Base-by-base conservation (phyloP, 495 filamentous ascomycete species). In the Penicillium silybi region DNA sequence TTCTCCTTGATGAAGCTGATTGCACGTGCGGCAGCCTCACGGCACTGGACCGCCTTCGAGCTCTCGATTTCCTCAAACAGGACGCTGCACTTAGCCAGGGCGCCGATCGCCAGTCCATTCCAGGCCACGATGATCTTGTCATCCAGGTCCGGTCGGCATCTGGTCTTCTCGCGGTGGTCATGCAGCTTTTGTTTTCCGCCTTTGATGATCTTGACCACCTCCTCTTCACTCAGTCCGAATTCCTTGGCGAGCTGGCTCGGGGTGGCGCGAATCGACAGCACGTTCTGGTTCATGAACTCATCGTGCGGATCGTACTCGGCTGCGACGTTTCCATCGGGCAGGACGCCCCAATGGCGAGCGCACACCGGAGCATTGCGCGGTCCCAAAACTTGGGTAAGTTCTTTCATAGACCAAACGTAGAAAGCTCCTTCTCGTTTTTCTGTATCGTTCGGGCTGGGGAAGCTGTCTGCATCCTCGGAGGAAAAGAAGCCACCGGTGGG, bases 401-500 rank as follows among this genome's bases (percentile, higher is more conserved):
- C 92, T 57, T 89, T 86, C 48, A 87, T 73, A 0, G 92, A 95
- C 92, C 92, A 98, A 17, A 96, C 82, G 62, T 98, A 97, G 61
- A 89, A 97, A 2, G 93, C 93, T 17, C 93, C 93, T 66, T 97
- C 92, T 18, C 89, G 82, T 75, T 92, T 95, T 47, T 96, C 89
- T 0, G 75, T 80, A 60, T 97, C 92, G 9, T 83, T 83, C 27
- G 75, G 80, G 17, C 79, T 80, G 42, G 86, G 86, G 22, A 81
- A 81, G n/a, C 90, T 95, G 67, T 97, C 92, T 0, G 93, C 92
- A 60, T 95, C 91, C 68, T 98, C 93, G 25, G 88, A 87, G 0
- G 91, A 90, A 62, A 84, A 86, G 65, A 97, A 96, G 0, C 87
- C 95, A 17, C 91, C 92, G 5, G 73, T 74, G 4, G 76, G 64